phyloP scores from a whole-genome alignment of 2,329 filamentous ascomycete species.

The Aspergillus pseudonomiae region DNA sequence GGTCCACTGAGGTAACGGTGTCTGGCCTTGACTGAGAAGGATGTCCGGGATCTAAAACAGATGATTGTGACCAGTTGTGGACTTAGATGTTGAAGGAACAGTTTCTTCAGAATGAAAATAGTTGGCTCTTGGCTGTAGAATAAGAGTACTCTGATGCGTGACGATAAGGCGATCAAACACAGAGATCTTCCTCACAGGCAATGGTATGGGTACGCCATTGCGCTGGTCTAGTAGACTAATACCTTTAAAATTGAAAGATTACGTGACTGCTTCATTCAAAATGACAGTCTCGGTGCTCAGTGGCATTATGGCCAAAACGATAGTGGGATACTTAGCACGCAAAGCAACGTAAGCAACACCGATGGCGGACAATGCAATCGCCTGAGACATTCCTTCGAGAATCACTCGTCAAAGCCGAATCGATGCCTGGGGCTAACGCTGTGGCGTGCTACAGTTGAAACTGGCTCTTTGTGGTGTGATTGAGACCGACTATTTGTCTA shows the following conservation, averaged over 20 bases:
- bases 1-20: neutral
- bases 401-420: neutral
- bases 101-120: neutral
- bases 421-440: neutral
- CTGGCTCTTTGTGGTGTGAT: neutral
- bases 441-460: neutral
- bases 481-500: neutral
- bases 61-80: neutral
- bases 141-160: neutral
- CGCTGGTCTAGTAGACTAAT: neutral
- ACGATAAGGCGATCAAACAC: neutral
- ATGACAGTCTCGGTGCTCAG: neutral
- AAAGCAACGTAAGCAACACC: neutral
- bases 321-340: neutral
- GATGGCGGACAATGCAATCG: neutral
- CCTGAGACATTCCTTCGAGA: constrained; percentile 2
- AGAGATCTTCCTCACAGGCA: neutral
- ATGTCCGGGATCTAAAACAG: neutral
- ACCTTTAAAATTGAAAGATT: neutral
- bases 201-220: neutral
- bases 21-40: neutral
- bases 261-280: neutral
- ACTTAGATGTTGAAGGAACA: neutral
- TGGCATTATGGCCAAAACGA: neutral
- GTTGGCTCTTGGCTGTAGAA: neutral